phyloP scores from a whole-genome alignment of 805 yeast genomes.

The Candida montana region DNA sequence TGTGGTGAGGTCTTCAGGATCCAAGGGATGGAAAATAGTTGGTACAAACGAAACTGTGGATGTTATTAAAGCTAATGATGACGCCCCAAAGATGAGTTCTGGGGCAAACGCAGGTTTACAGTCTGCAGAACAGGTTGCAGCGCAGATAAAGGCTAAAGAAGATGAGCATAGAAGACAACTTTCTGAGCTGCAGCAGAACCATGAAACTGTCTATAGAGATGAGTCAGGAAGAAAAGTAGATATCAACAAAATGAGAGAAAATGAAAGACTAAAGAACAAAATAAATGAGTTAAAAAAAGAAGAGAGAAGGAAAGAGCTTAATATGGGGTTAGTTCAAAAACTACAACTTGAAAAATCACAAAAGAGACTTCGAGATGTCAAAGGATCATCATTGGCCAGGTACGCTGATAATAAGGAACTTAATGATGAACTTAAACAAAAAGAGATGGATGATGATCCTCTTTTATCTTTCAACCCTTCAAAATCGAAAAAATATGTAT shows the following conservation, averaged over 20 bases:
- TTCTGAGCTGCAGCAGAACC: conserved; percentile 8
- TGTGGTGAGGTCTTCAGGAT: not conserved
- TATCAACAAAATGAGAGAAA: conserved; percentile 26
- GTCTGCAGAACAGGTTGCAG: conserved; percentile 38
- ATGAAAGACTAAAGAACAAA: conserved; percentile 24
- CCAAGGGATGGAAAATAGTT: conserved; percentile 20
- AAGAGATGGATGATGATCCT: conserved; percentile 58
- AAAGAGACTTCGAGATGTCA: conserved; percentile 24
- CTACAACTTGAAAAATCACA: conserved; percentile 33
- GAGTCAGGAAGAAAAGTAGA: conserved; percentile 50
- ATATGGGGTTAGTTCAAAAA: conserved; percentile 36
- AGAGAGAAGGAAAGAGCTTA: conserved; percentile 25
- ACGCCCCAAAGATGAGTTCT: conserved; percentile 20
- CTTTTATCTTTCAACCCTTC: conserved; percentile 40
- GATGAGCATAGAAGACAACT: conserved; percentile 14
- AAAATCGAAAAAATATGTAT: conserved; percentile 20
- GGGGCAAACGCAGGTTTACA: conserved; percentile 42
- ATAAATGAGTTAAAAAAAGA: conserved; percentile 26
- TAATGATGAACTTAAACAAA: conserved; percentile 28
- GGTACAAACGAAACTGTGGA: conserved; percentile 18
- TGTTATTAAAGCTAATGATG: not conserved
- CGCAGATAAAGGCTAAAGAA: conserved; percentile 31
- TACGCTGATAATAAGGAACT: conserved; percentile 36
- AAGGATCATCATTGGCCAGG: conserved; percentile 24
- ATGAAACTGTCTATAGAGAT: conserved; percentile 55